Evolutionary conservation across 2,329 filamentous ascomycete species (phyloP).

Genomic region (Xylaria sp.): DNA sequence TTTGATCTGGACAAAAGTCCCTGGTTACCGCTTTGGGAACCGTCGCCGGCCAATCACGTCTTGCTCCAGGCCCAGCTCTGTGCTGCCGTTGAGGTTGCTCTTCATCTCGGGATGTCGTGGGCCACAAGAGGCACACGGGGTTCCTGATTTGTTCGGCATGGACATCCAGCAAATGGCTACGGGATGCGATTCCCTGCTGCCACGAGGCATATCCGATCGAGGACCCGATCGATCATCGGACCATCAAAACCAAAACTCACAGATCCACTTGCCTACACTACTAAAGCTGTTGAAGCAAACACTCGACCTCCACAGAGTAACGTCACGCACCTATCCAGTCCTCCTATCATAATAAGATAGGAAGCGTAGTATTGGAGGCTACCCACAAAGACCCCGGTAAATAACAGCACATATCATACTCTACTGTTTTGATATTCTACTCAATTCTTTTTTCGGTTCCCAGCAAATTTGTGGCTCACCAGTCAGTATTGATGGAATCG

Average conservation of each 20-base stretch:
- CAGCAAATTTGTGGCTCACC: background rate
- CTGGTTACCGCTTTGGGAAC: slow-evolving; percentile 38
- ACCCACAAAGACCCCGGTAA: background rate
- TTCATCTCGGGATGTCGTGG: slow-evolving; percentile 30
- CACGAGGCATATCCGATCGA: slow-evolving; percentile 37
- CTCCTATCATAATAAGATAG: background rate
- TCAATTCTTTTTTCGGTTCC: background rate
- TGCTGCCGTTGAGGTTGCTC: slow-evolving; percentile 14
- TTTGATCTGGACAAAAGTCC: slow-evolving; percentile 42
- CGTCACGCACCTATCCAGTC: background rate
- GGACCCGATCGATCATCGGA: slow-evolving; percentile 24
- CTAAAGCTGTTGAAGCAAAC: slow-evolving; percentile 4
- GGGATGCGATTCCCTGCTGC: slow-evolving; percentile 34
- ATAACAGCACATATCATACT: background rate
- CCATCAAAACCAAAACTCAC: slow-evolving; percentile 5
- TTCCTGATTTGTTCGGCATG: slow-evolving; percentile 32
- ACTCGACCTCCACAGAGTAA: slow-evolving; percentile 7
- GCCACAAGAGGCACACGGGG: slow-evolving; percentile 22
- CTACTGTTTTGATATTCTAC: background rate
- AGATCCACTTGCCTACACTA: slow-evolving; percentile 6
- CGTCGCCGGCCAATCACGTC: slow-evolving; percentile 20
- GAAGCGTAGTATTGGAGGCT: background rate
- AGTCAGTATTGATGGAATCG: background rate
- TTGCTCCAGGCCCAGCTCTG: background rate
- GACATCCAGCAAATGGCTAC: background rate